Percentiles rank a stretch among this genome's conserved stretches.
Conservation (phyloP, 495 filamentous ascomycete species). For the Penicillium subrubescens region DNA sequence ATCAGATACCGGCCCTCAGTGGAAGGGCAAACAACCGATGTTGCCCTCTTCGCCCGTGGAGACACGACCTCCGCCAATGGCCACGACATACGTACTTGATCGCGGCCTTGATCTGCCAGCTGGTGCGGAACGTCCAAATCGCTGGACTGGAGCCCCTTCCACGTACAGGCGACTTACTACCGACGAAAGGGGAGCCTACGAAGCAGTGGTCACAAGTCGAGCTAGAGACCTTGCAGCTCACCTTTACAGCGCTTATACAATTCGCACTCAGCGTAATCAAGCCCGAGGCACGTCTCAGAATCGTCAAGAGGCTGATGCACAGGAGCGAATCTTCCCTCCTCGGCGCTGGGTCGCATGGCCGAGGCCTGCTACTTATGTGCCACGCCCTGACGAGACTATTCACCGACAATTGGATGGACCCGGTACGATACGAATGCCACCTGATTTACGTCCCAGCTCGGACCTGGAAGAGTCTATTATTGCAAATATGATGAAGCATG, state of each 20-base stretch:
- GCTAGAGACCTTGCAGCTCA: slow-evolving; percentile 70
- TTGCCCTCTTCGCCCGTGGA: neutral
- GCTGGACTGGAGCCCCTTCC: slow-evolving; percentile 51
- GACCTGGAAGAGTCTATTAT: slow-evolving; percentile 68
- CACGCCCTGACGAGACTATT: slow-evolving; percentile 53
- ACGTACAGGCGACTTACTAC: slow-evolving; percentile 64
- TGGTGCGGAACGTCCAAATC: slow-evolving; percentile 49
- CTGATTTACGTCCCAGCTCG: slow-evolving; percentile 51
- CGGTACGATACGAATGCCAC: slow-evolving; percentile 47
- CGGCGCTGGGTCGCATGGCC: slow-evolving; percentile 82
- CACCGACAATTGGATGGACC: slow-evolving; percentile 44
- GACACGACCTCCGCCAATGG: neutral
- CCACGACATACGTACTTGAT: slow-evolving; percentile 20
- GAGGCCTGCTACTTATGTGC: slow-evolving; percentile 58
- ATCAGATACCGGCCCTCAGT: neutral
- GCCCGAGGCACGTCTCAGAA: slow-evolving; percentile 32
- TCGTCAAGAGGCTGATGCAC: slow-evolving; percentile 20
- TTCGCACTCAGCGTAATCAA: slow-evolving; percentile 51
- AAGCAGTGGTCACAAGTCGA: slow-evolving; percentile 56
- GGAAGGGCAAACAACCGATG: neutral
- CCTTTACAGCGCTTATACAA: slow-evolving; percentile 70
- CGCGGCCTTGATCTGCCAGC: slow-evolving; percentile 28
- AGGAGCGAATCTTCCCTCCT: slow-evolving; percentile 36
- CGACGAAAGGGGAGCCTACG: slow-evolving; percentile 58
- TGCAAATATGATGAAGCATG: slow-evolving; percentile 60